Base-by-base conservation (phyloP, 148 eudicot species). In the Camellia japonica region DNA sequence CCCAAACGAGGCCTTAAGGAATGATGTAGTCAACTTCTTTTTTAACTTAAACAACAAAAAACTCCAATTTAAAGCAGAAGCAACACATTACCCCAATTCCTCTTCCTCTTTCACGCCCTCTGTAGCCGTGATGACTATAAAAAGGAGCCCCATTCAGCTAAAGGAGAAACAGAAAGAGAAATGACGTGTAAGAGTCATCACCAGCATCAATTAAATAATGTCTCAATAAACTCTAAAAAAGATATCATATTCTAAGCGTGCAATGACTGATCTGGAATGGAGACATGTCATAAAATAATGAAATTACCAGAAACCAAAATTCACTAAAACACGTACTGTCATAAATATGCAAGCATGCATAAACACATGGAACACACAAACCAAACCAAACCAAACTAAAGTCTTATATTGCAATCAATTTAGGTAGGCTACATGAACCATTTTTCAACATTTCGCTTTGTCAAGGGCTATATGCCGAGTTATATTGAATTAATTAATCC, bases 51-150 rank as follows among this genome's bases (percentile, higher is more conserved):
- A 23, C 16, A 58, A n/a, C 3, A 49, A 23, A 19, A 49, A 23
- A 55, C 30, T n/a, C 16, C 77, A 75, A 71, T 49, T 66, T 16
- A 19, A 19, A 60, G 7, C 76, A 41, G 44, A 23, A 70, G 54
- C 13, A 77, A 74, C 18, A 78, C 47, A 68, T 83, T 94, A 93
- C 97, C 97, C 83, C 94, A 79, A 76, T 20, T 89, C 97, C 98
- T 86, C 95, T 89, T 84, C 94, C 96, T 76, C 92, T 83, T 74
- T 76, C 94, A 63, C 88, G 92, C 44, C 92, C 94, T 72, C 88
- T 82, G 86, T 90, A 88, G 70, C 75, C 83, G 73, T 91, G 86
- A 19, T 82, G 91, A 78, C 80, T 81, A 43, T 85, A 92, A 75
- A 60, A 87, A 78, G 85, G 81, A 54, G 80, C 82, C 85, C 91